A percentile compares a stretch with the other conserved stretches of the same genome.
phyloP scores from a whole-genome alignment of 2,329 filamentous ascomycete species.

The Chlorencoelia australis region DNA sequence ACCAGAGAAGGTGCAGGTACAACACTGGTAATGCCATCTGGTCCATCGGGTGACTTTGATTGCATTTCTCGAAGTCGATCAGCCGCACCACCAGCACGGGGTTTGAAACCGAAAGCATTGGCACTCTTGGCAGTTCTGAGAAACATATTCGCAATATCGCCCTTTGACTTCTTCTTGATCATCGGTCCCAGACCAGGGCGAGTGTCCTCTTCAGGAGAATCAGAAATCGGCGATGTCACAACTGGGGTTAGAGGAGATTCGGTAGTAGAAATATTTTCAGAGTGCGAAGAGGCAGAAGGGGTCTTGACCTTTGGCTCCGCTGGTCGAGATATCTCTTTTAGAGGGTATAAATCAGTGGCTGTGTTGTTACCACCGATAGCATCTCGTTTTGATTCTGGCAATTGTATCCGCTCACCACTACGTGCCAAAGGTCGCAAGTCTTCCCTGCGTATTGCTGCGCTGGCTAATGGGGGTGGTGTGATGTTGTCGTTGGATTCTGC shows the following conservation, averaged over 20 bases:
- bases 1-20: conserved; percentile 62
- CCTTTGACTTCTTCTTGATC: conserved; percentile 66
- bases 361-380: conserved; percentile 3
- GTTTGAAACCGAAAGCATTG: conserved; percentile 59
- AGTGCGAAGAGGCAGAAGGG: neutral
- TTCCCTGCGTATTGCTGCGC: conserved; percentile 27
- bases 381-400: conserved; percentile 15
- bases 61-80: conserved; percentile 54
- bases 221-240: conserved; percentile 5
- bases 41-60: conserved; percentile 51
- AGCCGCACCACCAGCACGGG: conserved; percentile 75
- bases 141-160: conserved; percentile 65
- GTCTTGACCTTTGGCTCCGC: conserved; percentile 1
- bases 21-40: conserved; percentile 83
- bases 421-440: conserved; percentile 26
- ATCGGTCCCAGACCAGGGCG: conserved; percentile 82
- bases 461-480: conserved; percentile 28
- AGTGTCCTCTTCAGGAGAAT: conserved; percentile 24
- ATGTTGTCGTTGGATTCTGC: conserved; percentile 21
- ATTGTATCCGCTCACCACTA: conserved; percentile 22
- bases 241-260: conserved; percentile 3
- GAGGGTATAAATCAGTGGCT: neutral
- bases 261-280: conserved; percentile 1
- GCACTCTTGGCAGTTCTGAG: conserved; percentile 72
- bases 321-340: neutral